Evolutionary conservation across 1,139 yeast species (phyloP).

Genomic region (Suhomyces chickasaworum): DNA sequence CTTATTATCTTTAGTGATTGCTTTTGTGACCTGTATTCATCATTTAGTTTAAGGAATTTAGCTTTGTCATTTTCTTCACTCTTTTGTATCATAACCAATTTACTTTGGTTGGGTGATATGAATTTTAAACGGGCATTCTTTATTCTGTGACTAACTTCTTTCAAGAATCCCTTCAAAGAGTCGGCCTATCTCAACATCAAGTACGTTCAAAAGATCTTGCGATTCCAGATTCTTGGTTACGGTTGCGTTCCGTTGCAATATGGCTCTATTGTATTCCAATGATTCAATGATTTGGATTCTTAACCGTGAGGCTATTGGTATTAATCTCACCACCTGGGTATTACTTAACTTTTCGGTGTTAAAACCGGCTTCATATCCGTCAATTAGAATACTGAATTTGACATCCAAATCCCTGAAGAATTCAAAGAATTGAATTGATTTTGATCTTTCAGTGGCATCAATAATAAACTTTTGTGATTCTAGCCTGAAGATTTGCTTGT

Average conservation of each 20-base stretch:
- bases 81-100: no score
- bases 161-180: conserved; percentile 46
- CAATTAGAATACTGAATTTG: conserved; percentile 43
- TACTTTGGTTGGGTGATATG: no score
- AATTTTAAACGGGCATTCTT: no score
- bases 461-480: conserved; percentile 11
- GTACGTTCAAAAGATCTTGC: conserved; percentile 24
- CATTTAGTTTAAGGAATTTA: no score
- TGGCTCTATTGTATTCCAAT: conserved; percentile 16
- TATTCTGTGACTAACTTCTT: conserved; percentile 14
- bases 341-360: conserved; percentile 24
- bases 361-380: conserved; percentile 30
- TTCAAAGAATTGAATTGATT: conserved; percentile 33
- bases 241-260: conserved; percentile 9
- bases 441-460: conserved; percentile 16
- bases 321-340: conserved; percentile 51
- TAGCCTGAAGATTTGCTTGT: conserved; percentile 23
- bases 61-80: no score
- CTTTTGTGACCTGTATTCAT: no score
- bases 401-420: conserved; percentile 47
- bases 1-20: no score
- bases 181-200: conserved; percentile 40
- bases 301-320: conserved; percentile 50
- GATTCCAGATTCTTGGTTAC: conserved; percentile 10
- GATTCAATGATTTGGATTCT: conserved; percentile 28